phyloP scores from a whole-genome alignment of 148 eudicot species.

The Hydrangea macrophylla region DNA sequence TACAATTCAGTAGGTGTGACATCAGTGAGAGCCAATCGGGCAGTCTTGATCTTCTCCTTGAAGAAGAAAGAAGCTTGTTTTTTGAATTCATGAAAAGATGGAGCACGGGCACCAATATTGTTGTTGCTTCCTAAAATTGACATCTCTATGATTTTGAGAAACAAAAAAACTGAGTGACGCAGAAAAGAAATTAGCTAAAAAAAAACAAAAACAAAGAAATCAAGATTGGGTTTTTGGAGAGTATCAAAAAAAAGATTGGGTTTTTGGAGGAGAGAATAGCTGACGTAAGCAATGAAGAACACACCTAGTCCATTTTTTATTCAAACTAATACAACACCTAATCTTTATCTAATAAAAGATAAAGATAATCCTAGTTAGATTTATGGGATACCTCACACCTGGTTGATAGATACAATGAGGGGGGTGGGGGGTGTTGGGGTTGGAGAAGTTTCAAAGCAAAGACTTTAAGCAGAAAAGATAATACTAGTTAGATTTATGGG shows the following conservation, averaged over 20 bases:
- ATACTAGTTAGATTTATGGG: too few relatives aligned
- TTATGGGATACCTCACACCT: too few relatives aligned
- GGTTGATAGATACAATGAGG: too few relatives aligned
- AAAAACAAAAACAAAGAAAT: neutral
- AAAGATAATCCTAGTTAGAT: too few relatives aligned
- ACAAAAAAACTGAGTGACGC: neutral
- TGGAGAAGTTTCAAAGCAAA: too few relatives aligned
- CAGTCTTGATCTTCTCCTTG: constrained; percentile 97
- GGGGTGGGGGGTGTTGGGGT: too few relatives aligned
- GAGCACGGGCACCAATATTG: constrained; percentile 28
- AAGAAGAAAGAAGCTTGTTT: constrained; percentile 89
- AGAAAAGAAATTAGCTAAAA: constrained; percentile 1
- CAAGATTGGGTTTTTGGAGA: neutral
- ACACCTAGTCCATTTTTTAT: constrained; percentile 36
- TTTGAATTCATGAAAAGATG: constrained; percentile 63
- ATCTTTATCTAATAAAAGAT: neutral
- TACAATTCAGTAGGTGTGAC: constrained; percentile 90
- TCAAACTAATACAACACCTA: constrained; percentile 6
- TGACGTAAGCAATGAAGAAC: constrained; percentile 23
- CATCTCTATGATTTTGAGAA: constrained; percentile 23
- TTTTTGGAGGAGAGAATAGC: neutral
- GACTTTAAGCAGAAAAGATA: too few relatives aligned
- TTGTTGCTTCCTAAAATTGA: constrained; percentile 44
- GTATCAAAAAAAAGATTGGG: too few relatives aligned
- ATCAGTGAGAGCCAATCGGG: constrained; percentile 90